Conservation (phyloP, 352 stramenopile genomes). For the Phytophthora melonis region DNA sequence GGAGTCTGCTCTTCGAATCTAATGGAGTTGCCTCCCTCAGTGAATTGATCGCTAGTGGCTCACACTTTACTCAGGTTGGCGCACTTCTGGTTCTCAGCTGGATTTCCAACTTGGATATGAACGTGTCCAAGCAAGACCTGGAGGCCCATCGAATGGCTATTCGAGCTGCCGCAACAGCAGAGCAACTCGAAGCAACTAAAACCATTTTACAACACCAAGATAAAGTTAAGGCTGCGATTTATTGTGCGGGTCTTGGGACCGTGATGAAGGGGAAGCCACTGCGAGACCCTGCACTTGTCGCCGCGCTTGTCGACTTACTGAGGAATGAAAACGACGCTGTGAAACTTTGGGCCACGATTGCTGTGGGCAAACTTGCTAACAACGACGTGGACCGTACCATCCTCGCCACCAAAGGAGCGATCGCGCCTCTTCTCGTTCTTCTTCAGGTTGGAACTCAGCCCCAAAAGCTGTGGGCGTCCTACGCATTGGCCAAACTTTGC, state of each 20-base stretch:
- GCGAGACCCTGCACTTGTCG: background rate
- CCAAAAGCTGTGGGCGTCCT: constrained; percentile 9
- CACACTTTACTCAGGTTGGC: constrained; percentile 1
- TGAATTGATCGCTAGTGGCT: background rate
- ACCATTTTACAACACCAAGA: background rate
- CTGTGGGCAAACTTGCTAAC: constrained; percentile 1
- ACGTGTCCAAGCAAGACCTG: background rate
- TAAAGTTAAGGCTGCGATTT: background rate
- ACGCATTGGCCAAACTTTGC: constrained; percentile 3
- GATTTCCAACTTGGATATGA: background rate
- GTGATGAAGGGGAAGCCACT: background rate
- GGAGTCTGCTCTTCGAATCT: background rate
- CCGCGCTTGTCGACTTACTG: background rate
- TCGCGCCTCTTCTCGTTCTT: constrained; percentile 8
- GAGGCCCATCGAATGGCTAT: background rate
- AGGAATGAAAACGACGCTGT: background rate
- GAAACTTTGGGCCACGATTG: background rate
- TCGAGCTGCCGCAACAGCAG: background rate
- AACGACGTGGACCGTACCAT: background rate
- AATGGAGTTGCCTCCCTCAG: background rate
- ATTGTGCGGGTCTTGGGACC: constrained; percentile 1
- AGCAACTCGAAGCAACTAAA: background rate
- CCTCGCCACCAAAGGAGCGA: background rate
- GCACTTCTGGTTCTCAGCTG: constrained; percentile 3
- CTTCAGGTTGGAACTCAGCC: background rate